Base-by-base conservation (phyloP, 176 grass and related monocot species). In the Paspalum vaginatum region DNA sequence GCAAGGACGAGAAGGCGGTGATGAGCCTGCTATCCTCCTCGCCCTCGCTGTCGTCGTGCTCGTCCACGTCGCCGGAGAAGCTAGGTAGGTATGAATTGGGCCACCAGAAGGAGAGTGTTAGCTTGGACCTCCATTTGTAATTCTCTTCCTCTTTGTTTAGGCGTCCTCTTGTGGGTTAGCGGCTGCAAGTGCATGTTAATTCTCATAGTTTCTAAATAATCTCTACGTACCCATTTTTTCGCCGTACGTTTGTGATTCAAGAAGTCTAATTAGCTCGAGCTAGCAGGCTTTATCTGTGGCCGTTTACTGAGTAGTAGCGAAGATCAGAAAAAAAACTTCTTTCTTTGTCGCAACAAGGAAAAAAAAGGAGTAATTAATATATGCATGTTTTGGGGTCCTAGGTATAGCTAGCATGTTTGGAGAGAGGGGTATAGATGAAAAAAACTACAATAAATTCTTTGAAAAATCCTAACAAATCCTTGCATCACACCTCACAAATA, bases 41-140 rank as follows among this genome's bases (percentile, higher is more conserved):
- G 18, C 79, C 90, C 4, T 90, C 87, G 2, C 48, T 84, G 8
- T 97, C 88, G 1, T 91, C 94, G 7, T 89, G 87, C 79, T 87
- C 85, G 4, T 93, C 94, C 21, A 81, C 88, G 74, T 91, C 91
- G 60, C 88, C 91, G 51, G 88, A 93, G 64, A 86, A 93, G 86
- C 84, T 87, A 85, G 94, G 86, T 86, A 88, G 94, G 88, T 85
- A 74, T 55, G 91, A 86, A 83, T 77, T 87, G 60, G 91, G 55
- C 10, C 66, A 71, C 10, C 66, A 75, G 61, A 90, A 97, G 74
- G 88, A 91, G 82, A 85, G 73, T 62, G 84, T 97, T 80, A 97
- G 94, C 87, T 89, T 97, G 86, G 94, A 97, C 77, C 88, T 97
- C 66, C 94, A 91, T 85, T 93, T 97, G 91, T 97, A 90, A 97